A percentile compares a stretch with the other conserved stretches of the same genome.
Evolutionary conservation across 2,329 filamentous ascomycete species (phyloP).

Genomic region (Pestalotiopsis sp.): DNA sequence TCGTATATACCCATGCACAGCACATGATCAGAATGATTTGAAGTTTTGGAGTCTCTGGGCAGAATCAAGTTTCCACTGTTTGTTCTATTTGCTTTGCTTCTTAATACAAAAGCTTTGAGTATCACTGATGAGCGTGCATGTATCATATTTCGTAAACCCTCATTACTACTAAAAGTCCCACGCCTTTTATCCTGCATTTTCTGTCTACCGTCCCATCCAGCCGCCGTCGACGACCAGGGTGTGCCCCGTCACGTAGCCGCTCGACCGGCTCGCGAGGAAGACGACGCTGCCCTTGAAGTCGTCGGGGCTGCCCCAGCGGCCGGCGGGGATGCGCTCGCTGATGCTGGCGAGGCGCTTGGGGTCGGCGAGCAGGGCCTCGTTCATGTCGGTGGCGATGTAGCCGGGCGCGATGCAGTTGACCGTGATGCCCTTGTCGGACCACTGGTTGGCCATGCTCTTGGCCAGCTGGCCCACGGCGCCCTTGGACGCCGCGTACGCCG

Average conservation of each 20-base stretch:
- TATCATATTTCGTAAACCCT: not conserved
- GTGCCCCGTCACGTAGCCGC: slow-evolving; percentile 80
- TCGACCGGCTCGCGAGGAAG: slow-evolving; percentile 74
- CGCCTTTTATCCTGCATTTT: not conserved
- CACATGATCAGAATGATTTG: not conserved
- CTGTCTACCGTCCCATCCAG: slow-evolving; percentile 78
- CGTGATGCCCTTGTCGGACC: slow-evolving; percentile 69
- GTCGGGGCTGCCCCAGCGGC: slow-evolving; percentile 78
- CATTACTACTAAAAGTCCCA: not conserved
- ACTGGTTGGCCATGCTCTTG: slow-evolving; percentile 84
- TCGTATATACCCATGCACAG: not conserved
- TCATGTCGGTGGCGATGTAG: slow-evolving; percentile 95
- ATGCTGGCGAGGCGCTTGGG: slow-evolving; percentile 70
- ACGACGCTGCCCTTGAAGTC: slow-evolving; percentile 86
- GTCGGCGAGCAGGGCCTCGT: slow-evolving; percentile 76
- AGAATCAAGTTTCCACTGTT: not conserved
- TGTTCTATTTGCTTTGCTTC: not conserved
- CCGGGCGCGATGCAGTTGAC: slow-evolving; percentile 90
- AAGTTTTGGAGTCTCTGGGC: not conserved
- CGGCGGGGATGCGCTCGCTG: slow-evolving; percentile 77
- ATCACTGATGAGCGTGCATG: not conserved
- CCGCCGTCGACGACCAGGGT: slow-evolving; percentile 83
- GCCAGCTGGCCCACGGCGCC: slow-evolving; percentile 83
- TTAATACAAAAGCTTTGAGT: not conserved
- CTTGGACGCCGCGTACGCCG: slow-evolving; percentile 83